Evolutionary conservation across 2,329 filamentous ascomycete species (phyloP).

Genomic region (Sphaerostilbella broomeana): DNA sequence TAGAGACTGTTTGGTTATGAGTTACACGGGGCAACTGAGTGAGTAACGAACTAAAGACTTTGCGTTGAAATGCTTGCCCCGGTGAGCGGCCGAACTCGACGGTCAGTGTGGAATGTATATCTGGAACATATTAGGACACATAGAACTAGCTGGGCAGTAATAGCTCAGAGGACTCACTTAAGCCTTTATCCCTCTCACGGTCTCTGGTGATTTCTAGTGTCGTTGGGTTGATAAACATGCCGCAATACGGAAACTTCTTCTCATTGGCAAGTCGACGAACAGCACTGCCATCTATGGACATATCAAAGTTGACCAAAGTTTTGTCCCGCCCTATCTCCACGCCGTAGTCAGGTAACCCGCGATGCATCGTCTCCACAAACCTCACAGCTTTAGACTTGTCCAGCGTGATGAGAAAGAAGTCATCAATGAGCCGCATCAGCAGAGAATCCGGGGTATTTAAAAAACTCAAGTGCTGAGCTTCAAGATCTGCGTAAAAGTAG

Average conservation of each 20-base stretch:
- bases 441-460: constrained; percentile 51
- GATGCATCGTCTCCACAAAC: constrained; percentile 77
- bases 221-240: constrained; percentile 64
- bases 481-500: constrained; percentile 90
- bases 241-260: constrained; percentile 78
- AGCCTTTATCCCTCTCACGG: constrained; percentile 43
- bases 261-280: constrained; percentile 41
- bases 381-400: constrained; percentile 56
- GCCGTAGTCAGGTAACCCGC: constrained; percentile 71
- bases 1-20: too few relatives aligned
- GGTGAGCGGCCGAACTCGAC: constrained; percentile 67
- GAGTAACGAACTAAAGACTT: constrained; percentile 56
- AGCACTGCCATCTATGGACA: constrained; percentile 45
- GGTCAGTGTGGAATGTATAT: constrained; percentile 64
- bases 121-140: too few relatives aligned
- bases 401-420: constrained; percentile 83
- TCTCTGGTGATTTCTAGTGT: constrained; percentile 72
- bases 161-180: constrained; percentile 38
- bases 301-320: constrained; percentile 77
- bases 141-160: too few relatives aligned
- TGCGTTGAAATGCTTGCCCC: constrained; percentile 73
- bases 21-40: too few relatives aligned
- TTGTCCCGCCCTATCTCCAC: constrained; percentile 71
- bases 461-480: constrained; percentile 63
- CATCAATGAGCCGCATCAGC: constrained; percentile 79